Percentiles rank a stretch among this genome's conserved stretches.
Conservation (phyloP, 2,329 filamentous ascomycete genomes). For the Microsporum canis region DNA sequence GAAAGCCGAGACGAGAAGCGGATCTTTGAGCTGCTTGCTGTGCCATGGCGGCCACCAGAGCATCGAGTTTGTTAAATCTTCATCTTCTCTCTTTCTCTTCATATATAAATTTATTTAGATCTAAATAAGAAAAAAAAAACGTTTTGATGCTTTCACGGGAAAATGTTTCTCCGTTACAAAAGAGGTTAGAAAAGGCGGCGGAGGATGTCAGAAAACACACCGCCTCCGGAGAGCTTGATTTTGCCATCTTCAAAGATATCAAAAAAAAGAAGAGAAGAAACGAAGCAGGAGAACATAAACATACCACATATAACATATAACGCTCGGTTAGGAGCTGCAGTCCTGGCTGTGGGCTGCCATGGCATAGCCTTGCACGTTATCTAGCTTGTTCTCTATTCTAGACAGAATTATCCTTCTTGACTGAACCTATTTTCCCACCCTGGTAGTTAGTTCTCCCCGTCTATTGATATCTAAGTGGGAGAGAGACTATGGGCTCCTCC, state of each 20-base stretch:
- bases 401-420: background rate
- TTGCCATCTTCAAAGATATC: background rate
- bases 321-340: background rate
- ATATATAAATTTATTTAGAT: background rate
- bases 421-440: background rate
- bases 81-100: background rate
- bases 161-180: background rate
- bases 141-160: background rate
- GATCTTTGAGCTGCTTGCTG: conserved; percentile 71
- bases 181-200: background rate
- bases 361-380: background rate
- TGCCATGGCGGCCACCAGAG: conserved; percentile 71
- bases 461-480: background rate
- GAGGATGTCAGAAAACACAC: conserved; percentile 1
- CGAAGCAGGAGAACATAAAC: background rate
- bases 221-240: conserved; percentile 2
- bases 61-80: conserved; percentile 58
- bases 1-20: conserved; percentile 64
- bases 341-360: background rate
- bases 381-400: background rate
- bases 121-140: background rate
- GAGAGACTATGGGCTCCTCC: background rate
- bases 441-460: background rate
- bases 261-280: background rate
- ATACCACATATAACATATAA: background rate